phyloP scores from a whole-genome alignment of 2,329 filamentous ascomycete genomes.

The Pyricularia sp. region DNA sequence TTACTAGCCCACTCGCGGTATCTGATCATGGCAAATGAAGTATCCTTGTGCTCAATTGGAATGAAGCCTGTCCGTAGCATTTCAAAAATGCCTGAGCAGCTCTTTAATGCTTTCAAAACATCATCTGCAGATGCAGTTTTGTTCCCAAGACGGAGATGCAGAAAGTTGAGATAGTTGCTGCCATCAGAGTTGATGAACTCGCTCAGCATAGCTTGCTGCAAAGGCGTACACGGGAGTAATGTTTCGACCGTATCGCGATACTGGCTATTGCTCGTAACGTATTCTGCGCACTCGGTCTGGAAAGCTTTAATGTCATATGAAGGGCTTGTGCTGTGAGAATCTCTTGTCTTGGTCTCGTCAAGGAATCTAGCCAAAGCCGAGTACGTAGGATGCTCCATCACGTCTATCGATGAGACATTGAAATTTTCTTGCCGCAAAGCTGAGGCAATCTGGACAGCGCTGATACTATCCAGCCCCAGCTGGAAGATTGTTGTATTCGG shows the following conservation, averaged over 20 bases:
- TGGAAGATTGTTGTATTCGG: constrained; percentile 68
- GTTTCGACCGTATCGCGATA: constrained; percentile 32
- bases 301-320: constrained; percentile 32
- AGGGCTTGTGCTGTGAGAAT: not conserved
- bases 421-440: constrained; percentile 52
- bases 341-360: not conserved
- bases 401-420: constrained; percentile 56
- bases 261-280: not conserved
- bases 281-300: constrained; percentile 8
- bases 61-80: constrained; percentile 73
- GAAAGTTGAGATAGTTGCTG: constrained; percentile 65
- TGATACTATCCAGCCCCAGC: constrained; percentile 88
- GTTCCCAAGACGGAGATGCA: constrained; percentile 41
- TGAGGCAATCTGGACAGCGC: constrained; percentile 67
- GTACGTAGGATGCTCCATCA: constrained; percentile 54
- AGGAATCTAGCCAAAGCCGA: constrained; percentile 23
- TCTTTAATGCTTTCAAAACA: constrained; percentile 50
- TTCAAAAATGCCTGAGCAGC: constrained; percentile 44
- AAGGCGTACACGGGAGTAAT: constrained; percentile 67
- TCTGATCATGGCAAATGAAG: constrained; percentile 63
- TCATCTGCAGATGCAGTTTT: constrained; percentile 5
- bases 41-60: constrained; percentile 46
- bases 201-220: constrained; percentile 72
- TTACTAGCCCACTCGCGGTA: constrained; percentile 6
- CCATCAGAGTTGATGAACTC: constrained; percentile 62